Evolutionary conservation across 2,329 filamentous ascomycete genomes (phyloP), one percentile per base, ranked within the genome.

Genomic region (Arthrobotrys conoides): DNA sequence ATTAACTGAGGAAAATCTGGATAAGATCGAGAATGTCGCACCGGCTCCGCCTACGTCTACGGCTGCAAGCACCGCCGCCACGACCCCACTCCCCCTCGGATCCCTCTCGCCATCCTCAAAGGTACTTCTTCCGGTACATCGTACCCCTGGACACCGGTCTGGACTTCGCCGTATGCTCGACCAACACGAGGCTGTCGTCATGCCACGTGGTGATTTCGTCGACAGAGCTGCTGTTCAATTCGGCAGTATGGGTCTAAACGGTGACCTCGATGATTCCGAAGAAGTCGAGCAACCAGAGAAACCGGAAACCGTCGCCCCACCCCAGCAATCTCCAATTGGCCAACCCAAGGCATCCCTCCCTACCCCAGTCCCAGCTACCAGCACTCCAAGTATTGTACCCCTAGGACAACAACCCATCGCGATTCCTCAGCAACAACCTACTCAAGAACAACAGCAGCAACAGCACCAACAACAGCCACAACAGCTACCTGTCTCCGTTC

Each of bases 101-200:
- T 82, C 89, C 90, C 82, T 88, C 89, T 84, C 91, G 86, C 85
- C 89, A 85, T 85, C 87, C 36, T 87, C 92, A 82, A 97, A 97
- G 86, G 92, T 92, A 12, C 92, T 91, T 14, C 89, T 76, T 86
- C 90, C 83, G 79, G 86, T 89, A 24, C 63, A 72, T 14, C 75
- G 75, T 44, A 36, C n/a, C n/a, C 61, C 41, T 10, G 85, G 84
- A 36, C 82, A 88, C 72, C 89, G 93, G 20, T 94, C 91, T 85
- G 93, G 92, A 85, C 92, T 96, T 84, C 91, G 95, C 81, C 92
- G 93, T 82, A 89, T 97, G 68, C 88, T 97, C 83, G 94, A 98
- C 82, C 96, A 99, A 84, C 94, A 97, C 85, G 96, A 99, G 86
- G 93, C 96, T 76, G 96, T 99, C 48, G 94, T 97, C 81, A 97